Conservation (phyloP, 345 rosid species). For the Euclidium syriacum region DNA sequence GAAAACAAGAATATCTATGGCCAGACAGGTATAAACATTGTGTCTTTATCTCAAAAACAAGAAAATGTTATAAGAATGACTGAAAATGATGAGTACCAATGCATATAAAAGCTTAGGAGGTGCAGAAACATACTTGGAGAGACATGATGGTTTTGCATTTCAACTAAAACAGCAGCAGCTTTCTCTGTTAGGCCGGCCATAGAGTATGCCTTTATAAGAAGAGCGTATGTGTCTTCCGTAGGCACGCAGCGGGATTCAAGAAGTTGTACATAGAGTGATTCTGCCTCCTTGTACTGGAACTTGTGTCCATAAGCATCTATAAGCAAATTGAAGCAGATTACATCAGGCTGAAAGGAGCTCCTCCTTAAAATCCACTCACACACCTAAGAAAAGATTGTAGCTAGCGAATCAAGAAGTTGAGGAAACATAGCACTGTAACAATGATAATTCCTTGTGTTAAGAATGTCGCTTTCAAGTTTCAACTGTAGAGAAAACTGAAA, state of each 20-base stretch:
- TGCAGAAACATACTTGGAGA: conserved; percentile 58
- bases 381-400: conserved; percentile 39
- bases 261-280: conserved; percentile 63
- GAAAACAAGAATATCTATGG: neutral
- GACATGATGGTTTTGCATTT: conserved; percentile 69
- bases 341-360: conserved; percentile 82
- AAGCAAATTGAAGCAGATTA: conserved; percentile 80
- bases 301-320: conserved; percentile 86
- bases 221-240: conserved; percentile 85
- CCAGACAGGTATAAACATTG: neutral
- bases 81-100: neutral
- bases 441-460: neutral
- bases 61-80: neutral
- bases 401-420: neutral
- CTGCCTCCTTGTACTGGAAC: conserved; percentile 58
- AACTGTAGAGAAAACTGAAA: neutral
- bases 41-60: neutral
- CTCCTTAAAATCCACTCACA: conserved; percentile 78
- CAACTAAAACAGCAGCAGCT: conserved; percentile 71
- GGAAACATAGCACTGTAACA: neutral
- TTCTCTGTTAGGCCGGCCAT: conserved; percentile 47
- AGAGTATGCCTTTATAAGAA: conserved; percentile 80
- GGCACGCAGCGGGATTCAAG: conserved; percentile 73
- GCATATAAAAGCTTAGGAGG: neutral
- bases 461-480: neutral